These are phyloP conservation scores for Ceratobasidium sp. DNA, from an alignment of 1,284 basidiomycete species.

Conservation along the genomic window DNA sequence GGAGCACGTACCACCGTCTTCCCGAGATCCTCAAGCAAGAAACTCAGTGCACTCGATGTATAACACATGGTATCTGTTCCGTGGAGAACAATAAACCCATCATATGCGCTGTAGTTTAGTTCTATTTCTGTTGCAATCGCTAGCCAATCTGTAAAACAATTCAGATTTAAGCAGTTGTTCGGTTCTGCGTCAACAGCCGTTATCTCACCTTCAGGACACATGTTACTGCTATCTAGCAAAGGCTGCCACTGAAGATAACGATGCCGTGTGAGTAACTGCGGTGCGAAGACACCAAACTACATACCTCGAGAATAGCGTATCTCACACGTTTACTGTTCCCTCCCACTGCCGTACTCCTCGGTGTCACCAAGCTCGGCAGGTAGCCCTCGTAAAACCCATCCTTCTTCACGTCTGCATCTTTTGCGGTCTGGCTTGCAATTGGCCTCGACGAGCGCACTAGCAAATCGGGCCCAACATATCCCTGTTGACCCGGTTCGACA, in stretches of 20 bases:
- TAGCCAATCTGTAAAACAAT: conserved; percentile 78
- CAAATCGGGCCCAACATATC: conserved; percentile 62
- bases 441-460: conserved; percentile 79
- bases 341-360: conserved; percentile 73
- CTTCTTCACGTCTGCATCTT: conserved; percentile 54
- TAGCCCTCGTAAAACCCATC: conserved; percentile 75
- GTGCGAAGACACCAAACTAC: conserved; percentile 50
- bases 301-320: conserved; percentile 83
- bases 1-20: conserved; percentile 78
- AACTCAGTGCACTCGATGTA: conserved; percentile 87
- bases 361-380: conserved; percentile 81
- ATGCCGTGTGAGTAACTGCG: conserved; percentile 17
- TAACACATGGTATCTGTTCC: conserved; percentile 96
- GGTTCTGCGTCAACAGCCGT: not conserved
- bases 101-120: conserved; percentile 85
- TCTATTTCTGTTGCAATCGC: conserved; percentile 91
- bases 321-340: conserved; percentile 77
- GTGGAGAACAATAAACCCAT: conserved; percentile 91
- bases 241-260: conserved; percentile 76
- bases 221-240: conserved; percentile 89
- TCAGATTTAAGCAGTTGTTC: conserved; percentile 48
- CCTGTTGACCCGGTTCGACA: not conserved
- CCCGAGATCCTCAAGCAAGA: conserved; percentile 90
- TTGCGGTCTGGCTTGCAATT: conserved; percentile 51
- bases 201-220: conserved; percentile 75